These are phyloP conservation scores for Friedmanniomyces simplex DNA, from an alignment of 495 filamentous ascomycete species.

Conservation along the genomic window DNA sequence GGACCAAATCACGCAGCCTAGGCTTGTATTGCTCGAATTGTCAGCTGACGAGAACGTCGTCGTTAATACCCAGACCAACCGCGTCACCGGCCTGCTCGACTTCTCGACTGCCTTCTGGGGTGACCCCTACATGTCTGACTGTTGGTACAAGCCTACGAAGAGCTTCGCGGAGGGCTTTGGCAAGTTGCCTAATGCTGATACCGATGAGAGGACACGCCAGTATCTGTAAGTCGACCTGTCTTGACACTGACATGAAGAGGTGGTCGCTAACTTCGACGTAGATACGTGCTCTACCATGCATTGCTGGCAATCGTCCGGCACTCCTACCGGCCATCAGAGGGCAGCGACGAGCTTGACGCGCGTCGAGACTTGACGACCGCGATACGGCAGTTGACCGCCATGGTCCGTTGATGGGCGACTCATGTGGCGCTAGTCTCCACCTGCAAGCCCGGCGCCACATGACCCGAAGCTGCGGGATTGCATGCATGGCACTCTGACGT, in stretches of 20 bases:
- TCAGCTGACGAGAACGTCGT: constrained; percentile 47
- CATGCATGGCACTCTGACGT: background rate
- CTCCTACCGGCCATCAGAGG: constrained; percentile 27
- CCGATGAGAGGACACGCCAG: constrained; percentile 24
- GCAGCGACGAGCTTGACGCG: constrained; percentile 27
- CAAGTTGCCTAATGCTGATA: constrained; percentile 20
- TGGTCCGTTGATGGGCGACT: constrained; percentile 3
- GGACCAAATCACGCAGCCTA: constrained; percentile 46
- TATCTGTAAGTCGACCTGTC: constrained; percentile 33
- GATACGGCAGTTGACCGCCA: constrained; percentile 26
- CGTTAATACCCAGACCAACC: constrained; percentile 40
- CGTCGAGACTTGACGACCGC: constrained; percentile 28
- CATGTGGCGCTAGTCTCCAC: background rate
- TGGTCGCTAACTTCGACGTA: constrained; percentile 5
- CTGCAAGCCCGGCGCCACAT: background rate
- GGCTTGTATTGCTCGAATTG: constrained; percentile 49
- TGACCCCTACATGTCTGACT: constrained; percentile 45
- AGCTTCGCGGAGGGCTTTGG: constrained; percentile 40
- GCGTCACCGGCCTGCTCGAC: constrained; percentile 30
- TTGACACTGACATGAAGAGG: background rate
- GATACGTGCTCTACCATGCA: constrained; percentile 31
- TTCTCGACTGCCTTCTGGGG: constrained; percentile 50
- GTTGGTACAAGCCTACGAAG: constrained; percentile 37
- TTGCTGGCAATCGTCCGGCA: constrained; percentile 26
- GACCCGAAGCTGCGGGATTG: background rate